phyloP scores from a whole-genome alignment of 176 grass and related monocot species.

The Raddia distichophylla region DNA sequence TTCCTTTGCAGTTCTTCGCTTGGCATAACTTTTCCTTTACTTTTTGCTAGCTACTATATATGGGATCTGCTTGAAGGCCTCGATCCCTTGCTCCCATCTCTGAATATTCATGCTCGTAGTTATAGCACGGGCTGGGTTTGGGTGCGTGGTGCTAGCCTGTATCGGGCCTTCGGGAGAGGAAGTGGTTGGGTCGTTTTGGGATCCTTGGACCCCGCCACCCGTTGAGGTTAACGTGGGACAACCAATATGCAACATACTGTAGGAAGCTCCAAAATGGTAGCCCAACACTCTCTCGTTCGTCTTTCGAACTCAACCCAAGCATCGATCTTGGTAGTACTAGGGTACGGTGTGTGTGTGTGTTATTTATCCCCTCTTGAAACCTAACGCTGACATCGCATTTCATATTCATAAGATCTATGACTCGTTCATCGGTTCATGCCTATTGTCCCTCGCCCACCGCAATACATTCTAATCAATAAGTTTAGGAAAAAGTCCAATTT shows the following conservation, averaged over 20 bases:
- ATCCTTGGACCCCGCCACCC: slow-evolving; percentile 29
- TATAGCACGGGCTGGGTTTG: background rate
- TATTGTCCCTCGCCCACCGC: too few species aligned
- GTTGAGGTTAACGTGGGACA: slow-evolving; percentile 50
- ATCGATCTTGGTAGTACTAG: background rate
- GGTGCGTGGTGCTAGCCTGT: background rate
- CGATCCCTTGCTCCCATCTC: background rate
- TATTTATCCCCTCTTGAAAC: too few species aligned
- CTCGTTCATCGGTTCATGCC: too few species aligned
- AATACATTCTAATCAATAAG: too few species aligned
- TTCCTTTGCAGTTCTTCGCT: background rate
- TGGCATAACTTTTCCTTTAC: slow-evolving; percentile 13
- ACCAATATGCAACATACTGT: slow-evolving; percentile 27
- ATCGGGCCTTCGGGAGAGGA: background rate
- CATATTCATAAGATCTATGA: too few species aligned
- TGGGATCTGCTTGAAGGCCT: background rate
- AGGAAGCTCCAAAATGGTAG: background rate
- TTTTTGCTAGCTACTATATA: background rate
- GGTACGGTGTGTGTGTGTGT: too few species aligned
- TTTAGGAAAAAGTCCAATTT: too few species aligned
- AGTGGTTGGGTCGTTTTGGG: slow-evolving; percentile 35
- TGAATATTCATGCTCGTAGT: background rate
- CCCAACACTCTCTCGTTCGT: background rate
- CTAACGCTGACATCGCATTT: too few species aligned
- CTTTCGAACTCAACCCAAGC: background rate